Evolutionary conservation across 139 green algal species (phyloP).

Genomic region (Auxenochlorella protothecoides): DNA sequence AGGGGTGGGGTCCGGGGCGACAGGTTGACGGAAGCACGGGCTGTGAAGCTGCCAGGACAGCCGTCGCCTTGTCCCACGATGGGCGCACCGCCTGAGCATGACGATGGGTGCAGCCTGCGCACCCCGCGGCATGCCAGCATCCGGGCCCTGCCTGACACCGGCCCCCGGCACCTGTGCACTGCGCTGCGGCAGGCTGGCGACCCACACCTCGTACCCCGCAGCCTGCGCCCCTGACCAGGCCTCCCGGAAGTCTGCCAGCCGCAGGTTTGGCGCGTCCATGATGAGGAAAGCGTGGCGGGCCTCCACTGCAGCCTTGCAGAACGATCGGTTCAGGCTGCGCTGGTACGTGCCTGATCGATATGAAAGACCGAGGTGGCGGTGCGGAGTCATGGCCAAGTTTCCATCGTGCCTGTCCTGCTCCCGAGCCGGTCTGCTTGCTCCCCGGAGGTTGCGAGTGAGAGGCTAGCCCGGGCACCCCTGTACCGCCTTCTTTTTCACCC

Average conservation of each 20-base stretch:
- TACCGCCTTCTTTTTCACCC: too few relatives aligned
- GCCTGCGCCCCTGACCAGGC: conserved; percentile 44
- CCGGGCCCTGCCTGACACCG: neutral
- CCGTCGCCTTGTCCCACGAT: too few relatives aligned
- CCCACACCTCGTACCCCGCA: conserved; percentile 48
- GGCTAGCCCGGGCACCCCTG: too few relatives aligned
- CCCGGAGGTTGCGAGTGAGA: too few relatives aligned
- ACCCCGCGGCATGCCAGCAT: too few relatives aligned
- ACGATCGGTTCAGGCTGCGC: conserved; percentile 47
- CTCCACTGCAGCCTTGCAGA: conserved; percentile 49
- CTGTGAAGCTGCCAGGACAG: too few relatives aligned
- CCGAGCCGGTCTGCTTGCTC: too few relatives aligned
- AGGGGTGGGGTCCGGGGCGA: neutral
- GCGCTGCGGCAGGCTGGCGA: conserved; percentile 28
- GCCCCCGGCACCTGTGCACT: conserved; percentile 13
- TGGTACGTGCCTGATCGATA: conserved; percentile 41
- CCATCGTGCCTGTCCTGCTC: too few relatives aligned
- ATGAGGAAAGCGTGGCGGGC: conserved; percentile 55
- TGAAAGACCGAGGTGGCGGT: neutral
- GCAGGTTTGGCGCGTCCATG: conserved; percentile 48
- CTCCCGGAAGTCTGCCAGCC: conserved; percentile 33
- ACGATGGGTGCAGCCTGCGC: neutral
- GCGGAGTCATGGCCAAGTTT: too few relatives aligned
- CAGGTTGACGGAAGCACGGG: neutral
- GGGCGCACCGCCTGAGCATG: neutral